phyloP scores from a whole-genome alignment of 2,329 filamentous ascomycete species.

The Fonsecaea monophora region DNA sequence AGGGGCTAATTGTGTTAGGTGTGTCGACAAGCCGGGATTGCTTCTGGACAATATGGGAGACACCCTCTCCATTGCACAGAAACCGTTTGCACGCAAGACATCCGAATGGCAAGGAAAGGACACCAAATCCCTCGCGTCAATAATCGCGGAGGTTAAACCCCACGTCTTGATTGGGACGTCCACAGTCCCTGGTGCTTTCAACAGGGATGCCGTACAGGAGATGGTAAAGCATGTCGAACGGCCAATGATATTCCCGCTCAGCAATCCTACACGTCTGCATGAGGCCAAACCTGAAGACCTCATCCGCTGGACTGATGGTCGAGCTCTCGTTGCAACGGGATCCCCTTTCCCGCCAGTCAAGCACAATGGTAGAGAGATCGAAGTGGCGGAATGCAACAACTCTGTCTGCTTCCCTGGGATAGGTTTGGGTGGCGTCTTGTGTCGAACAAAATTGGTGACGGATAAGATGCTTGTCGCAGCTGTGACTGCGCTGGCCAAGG shows the following conservation, averaged over 20 bases:
- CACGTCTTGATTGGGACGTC: constrained; percentile 86
- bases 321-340: constrained; percentile 80
- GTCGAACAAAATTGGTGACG: constrained; percentile 69
- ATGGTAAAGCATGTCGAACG: constrained; percentile 76
- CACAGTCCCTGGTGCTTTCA: constrained; percentile 78
- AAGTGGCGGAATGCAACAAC: constrained; percentile 86
- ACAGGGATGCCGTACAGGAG: constrained; percentile 72
- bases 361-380: constrained; percentile 60
- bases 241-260: constrained; percentile 81
- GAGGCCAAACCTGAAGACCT: constrained; percentile 81
- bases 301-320: constrained; percentile 77
- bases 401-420: constrained; percentile 85
- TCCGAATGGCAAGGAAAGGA: constrained; percentile 51
- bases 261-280: constrained; percentile 83
- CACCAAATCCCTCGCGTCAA: constrained; percentile 65
- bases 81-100: constrained; percentile 67
- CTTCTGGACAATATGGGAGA: constrained; percentile 69
- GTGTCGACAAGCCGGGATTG: constrained; percentile 81
- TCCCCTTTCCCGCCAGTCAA: constrained; percentile 80
- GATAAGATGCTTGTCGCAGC: constrained; percentile 84
- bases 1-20: constrained; percentile 50
- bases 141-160: constrained; percentile 74
- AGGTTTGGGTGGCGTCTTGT: constrained; percentile 78
- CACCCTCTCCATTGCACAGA: constrained; percentile 70
- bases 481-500: constrained; percentile 72